Evolutionary conservation across 495 filamentous ascomycete species (phyloP).

Genomic region (Aspergillus taichungensis): DNA sequence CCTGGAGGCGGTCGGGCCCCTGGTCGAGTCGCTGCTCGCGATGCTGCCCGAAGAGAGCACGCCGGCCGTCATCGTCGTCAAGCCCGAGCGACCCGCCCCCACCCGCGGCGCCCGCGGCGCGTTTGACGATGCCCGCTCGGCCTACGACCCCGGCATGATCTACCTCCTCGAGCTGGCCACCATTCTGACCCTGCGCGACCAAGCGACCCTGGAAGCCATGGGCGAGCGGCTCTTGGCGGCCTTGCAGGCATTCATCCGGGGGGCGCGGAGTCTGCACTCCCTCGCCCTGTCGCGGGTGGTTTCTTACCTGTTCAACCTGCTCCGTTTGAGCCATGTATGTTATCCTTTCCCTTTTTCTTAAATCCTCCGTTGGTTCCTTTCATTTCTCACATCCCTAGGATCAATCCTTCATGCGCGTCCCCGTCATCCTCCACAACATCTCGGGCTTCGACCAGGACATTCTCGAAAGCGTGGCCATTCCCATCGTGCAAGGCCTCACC

Average conservation of each 20-base stretch:
- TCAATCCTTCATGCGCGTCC: slow-evolving; percentile 81
- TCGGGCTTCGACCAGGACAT: slow-evolving; percentile 74
- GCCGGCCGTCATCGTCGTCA: slow-evolving; percentile 77
- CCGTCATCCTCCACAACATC: slow-evolving; percentile 86
- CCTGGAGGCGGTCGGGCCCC: slow-evolving; percentile 49
- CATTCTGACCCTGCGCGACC: slow-evolving; percentile 69
- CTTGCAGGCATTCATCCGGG: slow-evolving; percentile 70
- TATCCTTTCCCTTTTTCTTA: neutral
- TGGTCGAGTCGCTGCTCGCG: slow-evolving; percentile 68
- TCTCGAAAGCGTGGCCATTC: slow-evolving; percentile 63
- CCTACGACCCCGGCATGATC: slow-evolving; percentile 81
- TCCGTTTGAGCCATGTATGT: slow-evolving; percentile 80
- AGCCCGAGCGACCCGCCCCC: slow-evolving; percentile 60
- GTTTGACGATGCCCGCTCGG: slow-evolving; percentile 44
- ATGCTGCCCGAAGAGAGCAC: slow-evolving; percentile 79
- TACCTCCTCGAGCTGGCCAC: slow-evolving; percentile 88
- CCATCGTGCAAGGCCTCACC: slow-evolving; percentile 68
- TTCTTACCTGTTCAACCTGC: slow-evolving; percentile 75
- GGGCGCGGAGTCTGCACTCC: slow-evolving; percentile 67
- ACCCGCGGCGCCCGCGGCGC: slow-evolving; percentile 36
- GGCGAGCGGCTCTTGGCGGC: slow-evolving; percentile 73
- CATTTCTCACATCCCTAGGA: slow-evolving; percentile 42
- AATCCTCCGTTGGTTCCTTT: too few species aligned
- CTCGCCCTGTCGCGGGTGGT: slow-evolving; percentile 73
- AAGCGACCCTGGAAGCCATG: slow-evolving; percentile 56